Evolutionary conservation across 148 eudicot genomes (phyloP).

Genomic region (Vaccinium vitisidaea): DNA sequence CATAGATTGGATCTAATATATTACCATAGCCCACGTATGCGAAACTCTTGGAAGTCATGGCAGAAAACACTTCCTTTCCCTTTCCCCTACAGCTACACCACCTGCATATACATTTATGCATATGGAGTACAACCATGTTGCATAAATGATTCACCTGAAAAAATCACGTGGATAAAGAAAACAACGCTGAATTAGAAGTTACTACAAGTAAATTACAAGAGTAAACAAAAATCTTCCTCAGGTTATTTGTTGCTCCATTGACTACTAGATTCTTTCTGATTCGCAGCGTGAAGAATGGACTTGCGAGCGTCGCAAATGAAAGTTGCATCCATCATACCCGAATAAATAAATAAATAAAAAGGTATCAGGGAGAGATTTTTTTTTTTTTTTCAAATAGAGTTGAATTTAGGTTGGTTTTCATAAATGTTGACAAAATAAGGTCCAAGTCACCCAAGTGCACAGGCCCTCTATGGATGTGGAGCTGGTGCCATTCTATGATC

Average conservation of each 20-base stretch:
- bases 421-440: not conserved
- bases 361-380: not conserved
- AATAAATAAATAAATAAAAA: not conserved
- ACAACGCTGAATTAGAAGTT: not conserved
- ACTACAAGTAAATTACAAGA: not conserved
- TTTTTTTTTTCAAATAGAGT: not conserved
- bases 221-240: not conserved
- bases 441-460: not conserved
- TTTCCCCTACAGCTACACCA: not conserved
- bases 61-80: slow-evolving; percentile 6
- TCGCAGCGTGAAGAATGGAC: not conserved
- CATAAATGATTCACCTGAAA: not conserved
- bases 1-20: not conserved
- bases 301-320: not conserved
- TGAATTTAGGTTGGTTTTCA: not conserved
- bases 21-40: not conserved
- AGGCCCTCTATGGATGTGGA: not conserved
- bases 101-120: not conserved
- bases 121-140: not conserved
- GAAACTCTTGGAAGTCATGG: not conserved
- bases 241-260: not conserved
- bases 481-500: not conserved
- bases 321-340: not conserved
- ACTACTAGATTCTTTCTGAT: not conserved
- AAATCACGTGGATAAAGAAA: not conserved